phyloP scores from a whole-genome alignment of 805 yeast species.

The Candida nitratophila region DNA sequence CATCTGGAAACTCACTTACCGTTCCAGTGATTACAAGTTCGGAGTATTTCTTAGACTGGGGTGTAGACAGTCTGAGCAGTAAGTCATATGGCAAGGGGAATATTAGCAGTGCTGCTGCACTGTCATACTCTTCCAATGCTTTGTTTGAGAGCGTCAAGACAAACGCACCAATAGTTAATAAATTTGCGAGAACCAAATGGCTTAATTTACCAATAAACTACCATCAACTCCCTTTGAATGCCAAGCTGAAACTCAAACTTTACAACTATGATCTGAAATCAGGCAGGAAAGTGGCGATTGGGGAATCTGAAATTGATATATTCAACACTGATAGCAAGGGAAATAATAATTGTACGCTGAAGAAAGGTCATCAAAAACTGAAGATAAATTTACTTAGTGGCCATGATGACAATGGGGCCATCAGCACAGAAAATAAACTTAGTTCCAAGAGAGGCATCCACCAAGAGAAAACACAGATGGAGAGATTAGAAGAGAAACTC shows the following conservation, averaged over 20 bases:
- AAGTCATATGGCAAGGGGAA: not conserved
- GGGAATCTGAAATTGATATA: slow-evolving; percentile 49
- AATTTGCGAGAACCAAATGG: slow-evolving; percentile 50
- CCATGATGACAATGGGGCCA: not conserved
- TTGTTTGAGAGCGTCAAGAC: not conserved
- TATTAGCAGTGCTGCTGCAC: too few species aligned
- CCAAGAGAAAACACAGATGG: slow-evolving; percentile 27
- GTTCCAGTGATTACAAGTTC: slow-evolving; percentile 15
- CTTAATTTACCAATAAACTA: slow-evolving; percentile 64
- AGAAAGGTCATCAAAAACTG: slow-evolving; percentile 65
- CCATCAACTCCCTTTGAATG: slow-evolving; percentile 58
- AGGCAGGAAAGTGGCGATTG: slow-evolving; percentile 43
- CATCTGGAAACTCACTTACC: slow-evolving; percentile 15
- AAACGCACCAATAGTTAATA: not conserved
- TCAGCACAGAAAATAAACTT: not conserved
- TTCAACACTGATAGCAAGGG: slow-evolving; percentile 37
- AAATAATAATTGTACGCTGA: slow-evolving; percentile 40
- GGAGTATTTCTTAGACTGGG: slow-evolving; percentile 3
- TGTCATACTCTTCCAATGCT: not conserved
- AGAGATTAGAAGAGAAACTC: slow-evolving; percentile 43
- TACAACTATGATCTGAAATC: slow-evolving; percentile 60
- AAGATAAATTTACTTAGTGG: slow-evolving; percentile 19
- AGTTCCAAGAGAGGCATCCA: not conserved
- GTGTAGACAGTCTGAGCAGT: not conserved
- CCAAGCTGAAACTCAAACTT: slow-evolving; percentile 53